Percentiles rank a stretch among this genome's conserved stretches.
These are phyloP conservation scores for Parastagonospora avenae DNA, from an alignment of 2,329 filamentous ascomycete species.

Conservation along the genomic window DNA sequence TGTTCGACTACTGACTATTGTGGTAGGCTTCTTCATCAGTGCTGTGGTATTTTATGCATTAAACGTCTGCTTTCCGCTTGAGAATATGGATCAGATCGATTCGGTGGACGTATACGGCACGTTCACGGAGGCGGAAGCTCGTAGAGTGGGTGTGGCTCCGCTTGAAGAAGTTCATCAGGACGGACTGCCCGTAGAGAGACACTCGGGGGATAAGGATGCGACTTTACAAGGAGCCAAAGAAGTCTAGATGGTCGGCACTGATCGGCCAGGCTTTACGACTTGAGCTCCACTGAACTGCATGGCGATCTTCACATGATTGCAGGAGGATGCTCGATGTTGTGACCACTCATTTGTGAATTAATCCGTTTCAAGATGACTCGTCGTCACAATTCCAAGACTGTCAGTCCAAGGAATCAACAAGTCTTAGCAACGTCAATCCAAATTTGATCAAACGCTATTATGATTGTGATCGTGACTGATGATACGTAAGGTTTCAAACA, in stretches of 20 bases:
- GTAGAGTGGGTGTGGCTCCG: constrained; percentile 46
- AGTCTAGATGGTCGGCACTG: too few species aligned
- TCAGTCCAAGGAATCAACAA: too few species aligned
- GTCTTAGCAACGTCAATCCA: too few species aligned
- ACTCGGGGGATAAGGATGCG: background rate
- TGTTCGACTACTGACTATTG: constrained; percentile 2
- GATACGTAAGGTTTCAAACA: too few species aligned
- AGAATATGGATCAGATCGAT: constrained; percentile 51
- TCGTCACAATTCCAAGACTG: too few species aligned
- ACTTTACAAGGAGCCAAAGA: background rate
- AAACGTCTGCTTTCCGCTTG: constrained; percentile 50
- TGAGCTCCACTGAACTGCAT: too few species aligned
- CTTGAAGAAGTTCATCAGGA: constrained; percentile 15
- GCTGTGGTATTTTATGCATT: constrained; percentile 36
- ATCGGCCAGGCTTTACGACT: background rate
- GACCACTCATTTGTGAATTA: too few species aligned
- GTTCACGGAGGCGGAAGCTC: constrained; percentile 52
- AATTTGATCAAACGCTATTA: too few species aligned
- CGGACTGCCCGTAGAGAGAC: background rate
- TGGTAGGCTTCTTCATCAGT: constrained; percentile 49
- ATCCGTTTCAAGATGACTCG: too few species aligned
- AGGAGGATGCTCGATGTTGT: too few species aligned
- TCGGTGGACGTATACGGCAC: constrained; percentile 53
- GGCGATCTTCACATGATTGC: too few species aligned
- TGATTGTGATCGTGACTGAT: too few species aligned